Base-by-base conservation (phyloP, 805 yeast genomes). In the Candida chauliodis region DNA sequence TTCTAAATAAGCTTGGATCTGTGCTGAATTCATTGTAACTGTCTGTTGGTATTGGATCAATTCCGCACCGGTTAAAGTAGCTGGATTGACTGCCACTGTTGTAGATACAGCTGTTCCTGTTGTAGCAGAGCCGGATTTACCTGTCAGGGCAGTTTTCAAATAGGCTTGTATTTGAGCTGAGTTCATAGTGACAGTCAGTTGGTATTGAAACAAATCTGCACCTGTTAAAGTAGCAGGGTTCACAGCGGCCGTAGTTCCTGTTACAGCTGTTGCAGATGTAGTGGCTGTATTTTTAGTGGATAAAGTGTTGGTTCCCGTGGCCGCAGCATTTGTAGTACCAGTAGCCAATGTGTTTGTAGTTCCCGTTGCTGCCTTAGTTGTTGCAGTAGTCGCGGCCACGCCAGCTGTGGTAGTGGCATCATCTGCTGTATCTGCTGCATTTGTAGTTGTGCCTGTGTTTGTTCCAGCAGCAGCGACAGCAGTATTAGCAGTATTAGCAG, bases 401-500 rank as follows among this genome's bases (percentile, higher is more conserved):
- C 38, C 43, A 13, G 46, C 35, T 20, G 44, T 28, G 3, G 46
- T 36, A 14, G 56, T 41, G 18, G 47, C 46, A 3, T 54, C 31
- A 9, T 48, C 42, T 1, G 49, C 43, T 8, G 48, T 42, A 18
- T 48, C 41, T 2, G 43, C 45, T 5, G 50, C 30, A 11, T 50
- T 33, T 18, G 50, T 31, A n/a, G 45, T n/a, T n/a, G n/a, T n/a
- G n/a, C n/a, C 41, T 8, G 42, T 42, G 8, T 51, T 34, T 8
- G 52, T 40, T 6, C 49, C 39, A 14, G 53, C 38, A 10, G 51
- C 36, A 9, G 49, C 48, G 8, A 52, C 45, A 2, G 52, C 43
- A 3, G 51, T 40, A 4, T 51, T 42, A 14, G 43, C 45, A 15
- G 50, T 45, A 14, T 41, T 45, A 9, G 55, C 40, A 10, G 55